Evolutionary conservation across 441 rosid genomes (phyloP).

Genomic region (Manihot esculenta): DNA sequence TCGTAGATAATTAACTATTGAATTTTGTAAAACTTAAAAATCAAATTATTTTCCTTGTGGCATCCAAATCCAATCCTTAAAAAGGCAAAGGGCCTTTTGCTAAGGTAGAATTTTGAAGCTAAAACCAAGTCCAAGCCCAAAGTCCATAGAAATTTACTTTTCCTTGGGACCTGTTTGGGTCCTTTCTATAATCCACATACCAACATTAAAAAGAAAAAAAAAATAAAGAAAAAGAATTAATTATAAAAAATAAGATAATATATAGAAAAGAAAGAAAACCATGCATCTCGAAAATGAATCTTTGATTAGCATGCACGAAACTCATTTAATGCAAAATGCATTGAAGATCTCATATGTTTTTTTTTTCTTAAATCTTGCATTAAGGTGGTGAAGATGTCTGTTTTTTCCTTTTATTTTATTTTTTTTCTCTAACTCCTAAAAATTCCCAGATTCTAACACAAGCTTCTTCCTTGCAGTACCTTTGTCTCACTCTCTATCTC

Average conservation of each 20-base stretch:
- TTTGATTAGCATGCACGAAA: conserved; percentile 27
- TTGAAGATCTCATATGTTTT: conserved; percentile 33
- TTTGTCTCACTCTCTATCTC: conserved; percentile 18
- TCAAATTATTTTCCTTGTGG: too few relatives aligned
- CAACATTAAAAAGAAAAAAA: not conserved
- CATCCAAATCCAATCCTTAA: too few relatives aligned
- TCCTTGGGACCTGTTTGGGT: too few relatives aligned
- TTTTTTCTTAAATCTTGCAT: conserved; percentile 20
- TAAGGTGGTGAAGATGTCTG: conserved; percentile 50
- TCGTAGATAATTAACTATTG: too few relatives aligned
- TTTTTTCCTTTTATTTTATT: conserved; percentile 26
- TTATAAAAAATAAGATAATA: not conserved
- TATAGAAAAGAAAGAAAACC: conserved; percentile 15
- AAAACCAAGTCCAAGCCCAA: too few relatives aligned
- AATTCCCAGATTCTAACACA: conserved; percentile 27
- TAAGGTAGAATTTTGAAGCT: too few relatives aligned
- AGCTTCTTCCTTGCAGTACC: conserved; percentile 18
- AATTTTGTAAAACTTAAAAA: too few relatives aligned
- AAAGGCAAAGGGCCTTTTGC: too few relatives aligned
- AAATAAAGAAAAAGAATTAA: not conserved
- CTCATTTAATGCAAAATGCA: conserved; percentile 41
- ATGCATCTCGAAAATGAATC: conserved; percentile 48
- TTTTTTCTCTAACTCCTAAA: conserved; percentile 22
- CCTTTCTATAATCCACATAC: too few relatives aligned
- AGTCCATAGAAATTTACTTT: too few relatives aligned